These are phyloP conservation scores for Eucalyptus sp. DNA, from an alignment of 345 rosid species.

Conservation along the genomic window DNA sequence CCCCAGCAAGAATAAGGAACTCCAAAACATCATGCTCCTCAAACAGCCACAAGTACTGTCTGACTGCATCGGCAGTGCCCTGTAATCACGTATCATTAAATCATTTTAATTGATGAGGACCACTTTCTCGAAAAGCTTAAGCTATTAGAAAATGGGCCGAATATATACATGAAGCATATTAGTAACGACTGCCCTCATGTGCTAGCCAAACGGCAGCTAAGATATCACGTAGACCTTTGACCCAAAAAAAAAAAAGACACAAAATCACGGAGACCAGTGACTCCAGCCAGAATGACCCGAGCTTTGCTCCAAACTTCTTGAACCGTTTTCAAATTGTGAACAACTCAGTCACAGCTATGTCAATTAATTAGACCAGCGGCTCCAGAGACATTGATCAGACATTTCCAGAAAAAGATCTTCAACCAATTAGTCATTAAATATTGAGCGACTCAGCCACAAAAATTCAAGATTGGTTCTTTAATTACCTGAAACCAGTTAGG, in stretches of 20 bases:
- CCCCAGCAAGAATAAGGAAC: conserved; percentile 90
- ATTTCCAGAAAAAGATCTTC: neutral
- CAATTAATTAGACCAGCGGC: neutral
- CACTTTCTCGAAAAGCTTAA: neutral
- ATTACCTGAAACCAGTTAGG: conserved; percentile 96
- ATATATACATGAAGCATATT: neutral
- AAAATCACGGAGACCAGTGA: neutral
- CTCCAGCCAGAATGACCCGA: neutral
- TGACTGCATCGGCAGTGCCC: conserved; percentile 99
- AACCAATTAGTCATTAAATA: neutral
- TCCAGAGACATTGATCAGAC: neutral
- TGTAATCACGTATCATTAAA: neutral
- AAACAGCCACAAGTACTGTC: conserved; percentile 92
- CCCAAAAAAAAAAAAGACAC: too few relatives aligned
- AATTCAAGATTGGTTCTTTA: neutral
- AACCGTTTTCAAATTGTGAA: neutral
- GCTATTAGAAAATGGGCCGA: neutral
- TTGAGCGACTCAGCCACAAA: neutral
- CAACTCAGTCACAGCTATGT: neutral
- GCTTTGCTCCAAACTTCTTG: neutral
- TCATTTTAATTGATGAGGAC: neutral
- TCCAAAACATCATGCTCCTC: conserved; percentile 97
- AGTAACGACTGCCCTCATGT: neutral
- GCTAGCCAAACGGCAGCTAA: neutral
- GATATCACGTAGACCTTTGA: neutral